A percentile compares a stretch with the other conserved stretches of the same genome.
These are phyloP conservation scores for Citropsis articulata DNA, from an alignment of 345 rosid species.

Conservation along the genomic window DNA sequence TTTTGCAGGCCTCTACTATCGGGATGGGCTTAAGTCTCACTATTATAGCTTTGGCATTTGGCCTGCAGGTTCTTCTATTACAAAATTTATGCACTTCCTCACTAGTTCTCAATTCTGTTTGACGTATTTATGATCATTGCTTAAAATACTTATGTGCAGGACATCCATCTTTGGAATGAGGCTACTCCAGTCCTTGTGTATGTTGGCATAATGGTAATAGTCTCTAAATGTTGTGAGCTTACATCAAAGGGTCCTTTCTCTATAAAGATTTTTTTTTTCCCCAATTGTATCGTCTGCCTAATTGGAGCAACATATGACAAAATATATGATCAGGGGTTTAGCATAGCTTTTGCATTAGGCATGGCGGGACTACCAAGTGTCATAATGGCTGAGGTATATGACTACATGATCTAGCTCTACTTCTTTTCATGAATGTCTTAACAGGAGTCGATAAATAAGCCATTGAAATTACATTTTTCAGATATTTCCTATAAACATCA, in stretches of 20 bases:
- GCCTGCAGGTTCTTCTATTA: conserved; percentile 25
- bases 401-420: neutral
- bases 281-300: too few species aligned
- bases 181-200: conserved; percentile 24
- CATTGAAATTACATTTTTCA: neutral
- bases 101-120: neutral
- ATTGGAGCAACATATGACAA: too few species aligned
- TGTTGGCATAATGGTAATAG: conserved; percentile 20
- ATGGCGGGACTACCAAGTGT: conserved; percentile 21
- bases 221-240: too few species aligned
- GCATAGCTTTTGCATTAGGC: conserved; percentile 12
- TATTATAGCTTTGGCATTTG: conserved; percentile 29
- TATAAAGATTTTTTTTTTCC: neutral
- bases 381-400: neutral
- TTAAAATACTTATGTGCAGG: conserved; percentile 14
- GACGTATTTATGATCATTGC: neutral
- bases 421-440: neutral
- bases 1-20: conserved; percentile 21
- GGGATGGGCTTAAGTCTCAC: conserved; percentile 24
- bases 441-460: neutral
- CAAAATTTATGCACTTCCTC: neutral
- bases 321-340: conserved; percentile 9
- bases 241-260: too few species aligned
- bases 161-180: conserved; percentile 14
- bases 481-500: conserved; percentile 1